Evolutionary conservation across 2,329 filamentous ascomycete genomes (phyloP), one percentile per base, ranked within the genome.

Genomic region (Alternaria conjuncta): DNA sequence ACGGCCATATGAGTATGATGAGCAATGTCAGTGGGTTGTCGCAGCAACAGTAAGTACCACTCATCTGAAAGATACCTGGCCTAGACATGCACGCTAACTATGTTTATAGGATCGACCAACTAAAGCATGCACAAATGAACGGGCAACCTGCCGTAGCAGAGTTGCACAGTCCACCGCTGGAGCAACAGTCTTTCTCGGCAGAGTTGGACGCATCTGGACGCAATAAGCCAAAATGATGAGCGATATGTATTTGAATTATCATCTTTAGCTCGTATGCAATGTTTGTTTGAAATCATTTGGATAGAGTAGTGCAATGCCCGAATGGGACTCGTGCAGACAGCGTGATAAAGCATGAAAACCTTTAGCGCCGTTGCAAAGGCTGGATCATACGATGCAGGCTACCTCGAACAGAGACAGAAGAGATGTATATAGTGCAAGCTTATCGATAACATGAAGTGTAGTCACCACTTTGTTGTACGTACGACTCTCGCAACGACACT

Each of bases 121-220:
- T 69, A 12, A 74, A 75, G 55, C 63, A 71, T n/a, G 65, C 55
- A 6, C 64, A 67, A 20, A 57, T 56, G 55, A 55, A 50, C 32
- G 32, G 55, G 43, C 56, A 62, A 18, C 55, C 58, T n/a, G 53
- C 28, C 10, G 50, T 64, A 30, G 67, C 58, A 44, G 75, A 77
- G 45, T 53, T 78, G 59, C 70, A 69, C 23, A 71, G 68, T 23
- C 73, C 75, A 9, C 47, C 64, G 36, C 69, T 68, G 18, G 67
- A 60, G 26, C 67, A 72, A 50, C 65, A 74, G 36, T 57, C 55
- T 15, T 76, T 72, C 46, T 62, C 70, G 11, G 72, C 68, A 4
- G 75, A 77, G 46, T 45, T 78, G 51, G 74, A 75, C 30, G 75
- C 69, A 18, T 60, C 68, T 53, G 28, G 23, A n/a, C 57, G 53